Percentiles rank a stretch among this genome's conserved stretches.
phyloP scores from a whole-genome alignment of 2,329 filamentous ascomycete species.

The Mycosphaerella arachidis region DNA sequence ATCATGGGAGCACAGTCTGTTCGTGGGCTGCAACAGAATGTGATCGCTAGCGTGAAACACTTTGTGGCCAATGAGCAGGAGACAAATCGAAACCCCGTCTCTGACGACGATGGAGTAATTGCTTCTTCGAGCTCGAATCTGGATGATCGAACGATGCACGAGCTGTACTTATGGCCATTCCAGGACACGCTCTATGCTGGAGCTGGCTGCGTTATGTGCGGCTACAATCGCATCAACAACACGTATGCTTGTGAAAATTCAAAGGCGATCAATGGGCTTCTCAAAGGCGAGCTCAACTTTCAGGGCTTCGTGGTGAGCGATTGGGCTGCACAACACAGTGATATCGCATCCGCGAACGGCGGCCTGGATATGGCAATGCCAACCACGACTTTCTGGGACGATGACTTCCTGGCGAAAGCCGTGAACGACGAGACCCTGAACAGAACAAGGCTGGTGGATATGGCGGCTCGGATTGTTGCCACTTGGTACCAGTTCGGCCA shows the following conservation, averaged over 20 bases:
- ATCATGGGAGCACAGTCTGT: conserved; percentile 50
- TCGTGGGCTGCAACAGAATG: conserved; percentile 53
- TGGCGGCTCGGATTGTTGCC: conserved; percentile 52
- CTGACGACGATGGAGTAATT: conserved; percentile 21
- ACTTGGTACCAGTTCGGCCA: conserved; percentile 56
- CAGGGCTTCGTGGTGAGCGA: conserved; percentile 68
- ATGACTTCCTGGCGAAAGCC: conserved; percentile 47
- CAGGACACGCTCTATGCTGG: conserved; percentile 47
- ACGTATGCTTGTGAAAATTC: conserved; percentile 65
- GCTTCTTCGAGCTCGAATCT: conserved; percentile 48
- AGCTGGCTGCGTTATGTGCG: conserved; percentile 42
- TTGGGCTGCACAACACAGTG: conserved; percentile 61
- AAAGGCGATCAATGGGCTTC: conserved; percentile 62
- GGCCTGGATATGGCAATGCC: conserved; percentile 70
- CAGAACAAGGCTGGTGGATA: conserved; percentile 55
- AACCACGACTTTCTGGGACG: conserved; percentile 33
- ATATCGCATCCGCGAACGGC: conserved; percentile 55
- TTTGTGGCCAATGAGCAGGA: conserved; percentile 57
- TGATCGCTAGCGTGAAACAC: conserved; percentile 57
- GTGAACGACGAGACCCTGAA: conserved; percentile 59
- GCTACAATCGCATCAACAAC: conserved; percentile 29
- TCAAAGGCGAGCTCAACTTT: conserved; percentile 71
- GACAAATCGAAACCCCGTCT: conserved; percentile 44
- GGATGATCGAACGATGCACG: conserved; percentile 62
- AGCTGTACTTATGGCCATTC: conserved; percentile 60